A percentile compares a stretch with the other conserved stretches of the same genome.
Evolutionary conservation across 2,329 filamentous ascomycete species (phyloP).

Genomic region (Alternaria sp.): DNA sequence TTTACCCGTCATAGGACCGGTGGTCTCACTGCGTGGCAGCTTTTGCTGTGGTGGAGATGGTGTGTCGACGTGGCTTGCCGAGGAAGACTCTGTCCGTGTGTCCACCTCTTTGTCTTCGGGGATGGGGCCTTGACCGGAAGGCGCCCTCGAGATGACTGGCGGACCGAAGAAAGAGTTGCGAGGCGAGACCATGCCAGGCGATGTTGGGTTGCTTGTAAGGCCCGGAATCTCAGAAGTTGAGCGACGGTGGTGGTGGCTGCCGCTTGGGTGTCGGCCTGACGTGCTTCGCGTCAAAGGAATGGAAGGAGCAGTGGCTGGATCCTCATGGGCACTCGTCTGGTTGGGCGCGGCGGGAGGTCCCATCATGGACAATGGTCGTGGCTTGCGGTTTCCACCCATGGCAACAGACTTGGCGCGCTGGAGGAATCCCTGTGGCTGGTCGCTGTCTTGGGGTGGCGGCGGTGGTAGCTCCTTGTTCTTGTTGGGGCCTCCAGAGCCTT

Average conservation of each 20-base stretch:
- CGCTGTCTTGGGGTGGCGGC: slow-evolving; percentile 67
- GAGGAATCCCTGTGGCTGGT: slow-evolving; percentile 55
- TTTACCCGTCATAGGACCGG: slow-evolving; percentile 59
- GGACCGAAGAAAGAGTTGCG: slow-evolving; percentile 51
- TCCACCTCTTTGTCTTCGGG: slow-evolving; percentile 44
- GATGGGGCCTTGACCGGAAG: slow-evolving; percentile 44
- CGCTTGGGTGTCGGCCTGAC: slow-evolving; percentile 54
- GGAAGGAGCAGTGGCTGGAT: slow-evolving; percentile 76
- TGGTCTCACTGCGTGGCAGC: slow-evolving; percentile 57
- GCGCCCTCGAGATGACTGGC: slow-evolving; percentile 47
- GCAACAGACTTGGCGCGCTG: slow-evolving; percentile 66
- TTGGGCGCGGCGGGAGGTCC: slow-evolving; percentile 35
- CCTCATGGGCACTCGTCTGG: slow-evolving; percentile 51
- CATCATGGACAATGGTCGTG: slow-evolving; percentile 53
- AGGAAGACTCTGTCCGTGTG: slow-evolving; percentile 29
- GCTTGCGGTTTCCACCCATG: slow-evolving; percentile 53
- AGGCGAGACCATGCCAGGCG: slow-evolving; percentile 49
- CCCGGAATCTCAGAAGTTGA: slow-evolving; percentile 58
- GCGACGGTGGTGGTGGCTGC: slow-evolving; percentile 51
- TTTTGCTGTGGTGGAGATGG: slow-evolving; percentile 59
- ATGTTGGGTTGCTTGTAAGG: slow-evolving; percentile 68
- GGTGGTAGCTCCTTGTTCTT: slow-evolving; percentile 86
- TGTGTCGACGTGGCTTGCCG: slow-evolving; percentile 43
- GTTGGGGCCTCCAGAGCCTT: slow-evolving; percentile 50
- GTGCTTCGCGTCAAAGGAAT: slow-evolving; percentile 71